Evolutionary conservation across 495 filamentous ascomycete genomes (phyloP), one percentile per base, ranked within the genome.

Genomic region (Sphaerosporella brunnea): DNA sequence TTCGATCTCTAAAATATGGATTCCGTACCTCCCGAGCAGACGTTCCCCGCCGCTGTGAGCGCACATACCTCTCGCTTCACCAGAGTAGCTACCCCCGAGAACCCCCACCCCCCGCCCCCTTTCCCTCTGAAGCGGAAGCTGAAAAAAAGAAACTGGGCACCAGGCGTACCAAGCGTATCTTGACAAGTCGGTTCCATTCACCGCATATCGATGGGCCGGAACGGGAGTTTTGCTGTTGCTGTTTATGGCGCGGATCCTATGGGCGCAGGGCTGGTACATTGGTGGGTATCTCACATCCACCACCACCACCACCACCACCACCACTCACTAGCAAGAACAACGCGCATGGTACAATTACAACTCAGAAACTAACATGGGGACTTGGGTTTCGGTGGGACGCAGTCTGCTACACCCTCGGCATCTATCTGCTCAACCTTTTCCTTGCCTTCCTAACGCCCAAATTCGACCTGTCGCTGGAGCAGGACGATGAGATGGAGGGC

Each of bases 361-460:
- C n/a, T n/a, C n/a, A n/a, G n/a, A n/a, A n/a, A n/a, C n/a, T n/a
- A n/a, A n/a, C n/a, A n/a, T n/a, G n/a, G n/a, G n/a, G n/a, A n/a
- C n/a, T n/a, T n/a, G n/a, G n/a, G n/a, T n/a, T n/a, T n/a, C n/a
- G n/a, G n/a, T n/a, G n/a, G n/a, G n/a, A n/a, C 16, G 41, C 58
- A 96, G 90, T 97, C 52, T 85, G 84, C 54, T 97, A 97, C 68
- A 88, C 90, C 21, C 78, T 97, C 46, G 90, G 90, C 50, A 97
- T 97, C 72, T 97, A 96, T 71, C 84, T 97, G 37, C 79, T 97
- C 47, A 97, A 97, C 69, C 78, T 96, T 47, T 97, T 97, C 77
- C 84, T 97, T 63, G 92, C 92, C 52, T 97, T 97, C 73, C 73
- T 97, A 15, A 82, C 86, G 57, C 90, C 90, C 51, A 97, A 97